Evolutionary conservation across 2,329 filamentous ascomycete species (phyloP).

Genomic region (Phoma sp.): DNA sequence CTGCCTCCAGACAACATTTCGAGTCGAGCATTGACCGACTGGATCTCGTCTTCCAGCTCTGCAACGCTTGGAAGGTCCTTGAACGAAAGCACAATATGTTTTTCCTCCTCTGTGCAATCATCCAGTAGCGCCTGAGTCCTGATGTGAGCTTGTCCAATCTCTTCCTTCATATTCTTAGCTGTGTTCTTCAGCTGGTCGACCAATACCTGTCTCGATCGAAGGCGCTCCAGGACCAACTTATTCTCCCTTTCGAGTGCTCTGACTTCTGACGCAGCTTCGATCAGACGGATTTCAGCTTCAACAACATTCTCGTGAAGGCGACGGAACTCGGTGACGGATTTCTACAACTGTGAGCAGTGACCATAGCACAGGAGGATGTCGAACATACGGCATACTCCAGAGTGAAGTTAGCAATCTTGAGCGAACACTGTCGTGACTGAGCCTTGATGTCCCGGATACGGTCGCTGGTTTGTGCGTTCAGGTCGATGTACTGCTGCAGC

Average conservation of each 20-base stretch:
- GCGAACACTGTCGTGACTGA: conserved; percentile 47
- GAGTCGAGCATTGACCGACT: conserved; percentile 74
- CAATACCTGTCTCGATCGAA: conserved; percentile 30
- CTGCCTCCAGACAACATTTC: conserved; percentile 82
- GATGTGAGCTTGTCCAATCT: conserved; percentile 24
- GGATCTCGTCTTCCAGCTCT: conserved; percentile 74
- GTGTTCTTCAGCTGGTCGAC: conserved; percentile 27
- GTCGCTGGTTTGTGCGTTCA: conserved; percentile 50
- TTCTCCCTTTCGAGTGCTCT: conserved; percentile 72
- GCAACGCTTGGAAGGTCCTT: conserved; percentile 49
- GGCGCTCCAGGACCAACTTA: conserved; percentile 40
- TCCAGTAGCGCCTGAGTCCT: conserved; percentile 25
- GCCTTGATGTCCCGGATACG: conserved; percentile 59
- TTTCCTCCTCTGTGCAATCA: conserved; percentile 35
- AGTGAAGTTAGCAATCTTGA: conserved; percentile 46
- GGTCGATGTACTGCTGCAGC: conserved; percentile 34
- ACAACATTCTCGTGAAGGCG: conserved; percentile 68
- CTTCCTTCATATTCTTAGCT: conserved; percentile 13
- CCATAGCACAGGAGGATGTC: not conserved
- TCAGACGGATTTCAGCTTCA: conserved; percentile 71
- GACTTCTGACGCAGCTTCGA: conserved; percentile 86
- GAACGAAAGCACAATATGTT: conserved; percentile 27
- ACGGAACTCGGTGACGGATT: conserved; percentile 68
- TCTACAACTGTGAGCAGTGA: conserved; percentile 47
- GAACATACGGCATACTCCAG: conserved; percentile 62